Evolutionary conservation across 805 yeast genomes (phyloP).

Genomic region (Sporopachydermia quercuum): DNA sequence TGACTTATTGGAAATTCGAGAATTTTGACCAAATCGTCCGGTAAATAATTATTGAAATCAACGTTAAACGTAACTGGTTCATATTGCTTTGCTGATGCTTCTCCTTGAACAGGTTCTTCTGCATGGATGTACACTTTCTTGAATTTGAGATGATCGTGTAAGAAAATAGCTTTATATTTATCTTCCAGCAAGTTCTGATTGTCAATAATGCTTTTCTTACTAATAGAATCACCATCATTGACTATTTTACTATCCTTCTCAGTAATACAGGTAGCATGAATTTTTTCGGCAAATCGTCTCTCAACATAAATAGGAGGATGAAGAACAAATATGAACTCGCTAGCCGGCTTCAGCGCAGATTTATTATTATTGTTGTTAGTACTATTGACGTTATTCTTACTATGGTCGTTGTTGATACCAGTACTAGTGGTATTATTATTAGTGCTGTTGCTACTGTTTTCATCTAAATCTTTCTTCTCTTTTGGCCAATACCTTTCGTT

Average conservation of each 20-base stretch:
- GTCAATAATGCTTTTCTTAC: not conserved
- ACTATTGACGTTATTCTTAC: too few species aligned
- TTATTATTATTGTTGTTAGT: not conserved
- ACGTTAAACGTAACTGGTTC: not conserved
- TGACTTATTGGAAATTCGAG: not conserved
- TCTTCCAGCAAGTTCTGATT: conserved; percentile 1
- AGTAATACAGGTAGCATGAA: not conserved
- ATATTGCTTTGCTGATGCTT: not conserved
- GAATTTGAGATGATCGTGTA: not conserved
- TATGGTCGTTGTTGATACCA: too few species aligned
- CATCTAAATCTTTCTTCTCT: too few species aligned
- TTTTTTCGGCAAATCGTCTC: not conserved
- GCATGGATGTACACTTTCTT: not conserved
- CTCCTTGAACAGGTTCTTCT: not conserved
- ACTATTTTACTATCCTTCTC: not conserved
- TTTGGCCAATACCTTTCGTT: not conserved
- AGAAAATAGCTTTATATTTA: not conserved
- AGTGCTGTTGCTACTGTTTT: too few species aligned
- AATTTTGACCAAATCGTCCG: not conserved
- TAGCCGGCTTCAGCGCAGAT: not conserved
- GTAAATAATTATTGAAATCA: not conserved
- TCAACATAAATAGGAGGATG: not conserved
- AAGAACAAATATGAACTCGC: not conserved
- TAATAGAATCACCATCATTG: not conserved
- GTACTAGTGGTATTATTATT: too few species aligned